Evolutionary conservation across 2,329 filamentous ascomycete genomes (phyloP), one percentile per base, ranked within the genome.

Genomic region (Diaporthe nobilis): DNA sequence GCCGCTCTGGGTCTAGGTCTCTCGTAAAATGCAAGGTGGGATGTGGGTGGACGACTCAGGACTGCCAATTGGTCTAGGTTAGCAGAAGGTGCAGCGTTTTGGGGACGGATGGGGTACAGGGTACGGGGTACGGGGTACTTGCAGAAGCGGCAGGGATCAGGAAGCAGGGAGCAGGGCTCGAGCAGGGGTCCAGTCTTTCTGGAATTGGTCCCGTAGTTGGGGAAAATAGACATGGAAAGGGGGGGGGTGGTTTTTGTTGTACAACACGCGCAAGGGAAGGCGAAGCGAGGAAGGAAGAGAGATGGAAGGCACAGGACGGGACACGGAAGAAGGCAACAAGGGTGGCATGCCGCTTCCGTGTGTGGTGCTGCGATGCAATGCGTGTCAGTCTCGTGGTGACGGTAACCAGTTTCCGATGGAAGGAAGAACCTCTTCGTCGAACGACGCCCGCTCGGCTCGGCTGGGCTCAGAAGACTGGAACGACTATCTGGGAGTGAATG

Each of bases 1-100:
- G 39, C 9, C 31, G 60, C 44, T 42, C 60, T 42, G 20, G 63
- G 63, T 39, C 44, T 53, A 39, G 63, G 47, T 68, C 28, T 4
- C 44, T 68, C 63, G 63, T 68, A 63, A 63, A 47, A 68, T 49
- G 63, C 47, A 68, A 51, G 63, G 44, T 53, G 63, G 31, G 47
- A 68, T 25, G 61, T 65, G 61, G 61, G 42, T 65, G 61, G 42
- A 22, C 61, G 61, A 65, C 42, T 47, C 63, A 68, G 31, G 31
- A n/a, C 20, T 20, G 31, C 20, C 63, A 68, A 63, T 63, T 63
- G 60, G 60, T 22, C 60, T 44, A 28, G 39, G 20, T 25, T 44
- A 25, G 60, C 60, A 20, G 39, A 15, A 28, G 37, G n/a, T 63
- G 60, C 34, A 63, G 58, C 34, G 2, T 42, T 17, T 63, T 63